A percentile compares a stretch with the other conserved stretches of the same genome.
phyloP scores from a whole-genome alignment of 441 rosid species.

The Caryocar brasiliense region DNA sequence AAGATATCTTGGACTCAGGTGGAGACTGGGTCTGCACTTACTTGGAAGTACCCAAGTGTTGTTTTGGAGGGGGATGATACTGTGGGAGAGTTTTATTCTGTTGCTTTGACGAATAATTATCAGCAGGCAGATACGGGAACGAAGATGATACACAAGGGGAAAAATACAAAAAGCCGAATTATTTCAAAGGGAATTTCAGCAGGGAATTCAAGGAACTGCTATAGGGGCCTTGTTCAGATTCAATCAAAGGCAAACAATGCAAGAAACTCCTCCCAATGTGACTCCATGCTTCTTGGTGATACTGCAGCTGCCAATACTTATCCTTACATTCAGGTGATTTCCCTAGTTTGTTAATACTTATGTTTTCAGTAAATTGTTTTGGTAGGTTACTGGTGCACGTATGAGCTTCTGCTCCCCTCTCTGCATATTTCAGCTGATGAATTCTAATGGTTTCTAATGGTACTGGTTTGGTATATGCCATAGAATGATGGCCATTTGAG shows the following conservation, averaged over 20 bases:
- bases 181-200: constrained; percentile 91
- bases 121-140: constrained; percentile 97
- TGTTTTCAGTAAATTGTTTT: neutral
- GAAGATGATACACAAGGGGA: constrained; percentile 95
- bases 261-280: constrained; percentile 77
- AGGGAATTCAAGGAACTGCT: constrained; percentile 78
- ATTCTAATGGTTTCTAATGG: neutral
- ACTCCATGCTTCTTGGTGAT: constrained; percentile 93
- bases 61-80: constrained; percentile 79
- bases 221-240: constrained; percentile 90
- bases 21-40: constrained; percentile 88
- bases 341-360: neutral
- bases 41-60: constrained; percentile 94
- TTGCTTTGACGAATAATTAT: constrained; percentile 76
- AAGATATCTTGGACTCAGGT: constrained; percentile 97
- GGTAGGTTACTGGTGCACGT: neutral
- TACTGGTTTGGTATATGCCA: too few species aligned
- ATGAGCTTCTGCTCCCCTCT: too few species aligned
- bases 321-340: constrained; percentile 83
- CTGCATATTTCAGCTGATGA: too few species aligned
- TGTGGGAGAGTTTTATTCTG: constrained; percentile 84
- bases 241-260: constrained; percentile 87
- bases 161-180: constrained; percentile 74
- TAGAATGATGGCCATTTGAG: neutral
- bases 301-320: constrained; percentile 93